phyloP scores from a whole-genome alignment of 495 filamentous ascomycete genomes.

The Aspergillus taichungensis region DNA sequence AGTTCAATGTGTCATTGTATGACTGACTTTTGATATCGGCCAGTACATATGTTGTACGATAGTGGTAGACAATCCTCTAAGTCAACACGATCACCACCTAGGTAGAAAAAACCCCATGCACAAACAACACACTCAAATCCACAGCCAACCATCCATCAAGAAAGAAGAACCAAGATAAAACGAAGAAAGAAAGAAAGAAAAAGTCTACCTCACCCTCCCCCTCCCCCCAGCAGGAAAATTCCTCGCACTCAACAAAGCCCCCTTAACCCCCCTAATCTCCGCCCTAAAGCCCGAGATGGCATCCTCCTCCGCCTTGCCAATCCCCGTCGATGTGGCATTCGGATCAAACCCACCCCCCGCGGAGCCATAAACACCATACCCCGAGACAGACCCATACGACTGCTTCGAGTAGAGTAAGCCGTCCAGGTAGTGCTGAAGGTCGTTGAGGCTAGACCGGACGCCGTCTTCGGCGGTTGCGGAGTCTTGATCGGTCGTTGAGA shows the following conservation, averaged over 20 bases:
- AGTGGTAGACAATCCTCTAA: too few relatives aligned
- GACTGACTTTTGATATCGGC: too few relatives aligned
- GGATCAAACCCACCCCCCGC: conserved; percentile 15
- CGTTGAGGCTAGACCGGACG: conserved; percentile 31
- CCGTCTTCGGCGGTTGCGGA: conserved; percentile 37
- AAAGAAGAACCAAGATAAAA: too few relatives aligned
- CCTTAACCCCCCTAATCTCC: conserved; percentile 89
- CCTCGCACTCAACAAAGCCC: conserved; percentile 73
- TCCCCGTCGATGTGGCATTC: conserved; percentile 19
- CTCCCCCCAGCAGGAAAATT: conserved; percentile 47
- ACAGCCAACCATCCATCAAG: too few relatives aligned
- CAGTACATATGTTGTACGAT: too few relatives aligned
- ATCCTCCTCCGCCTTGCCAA: conserved; percentile 55
- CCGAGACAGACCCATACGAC: conserved; percentile 20
- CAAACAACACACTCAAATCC: too few relatives aligned
- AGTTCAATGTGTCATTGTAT: too few relatives aligned
- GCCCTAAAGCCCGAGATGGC: conserved; percentile 68
- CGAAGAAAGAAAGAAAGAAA: too few relatives aligned
- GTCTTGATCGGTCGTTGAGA: conserved; percentile 40
- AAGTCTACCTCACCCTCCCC: conserved; percentile 11
- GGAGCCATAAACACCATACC: conserved; percentile 26
- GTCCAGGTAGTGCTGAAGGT: conserved; percentile 46
- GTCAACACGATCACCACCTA: too few relatives aligned
- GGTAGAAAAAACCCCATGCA: too few relatives aligned
- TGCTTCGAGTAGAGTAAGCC: conserved; percentile 39